phyloP scores from a whole-genome alignment of 2,329 filamentous ascomycete species.

The Monilinia fructigena region DNA sequence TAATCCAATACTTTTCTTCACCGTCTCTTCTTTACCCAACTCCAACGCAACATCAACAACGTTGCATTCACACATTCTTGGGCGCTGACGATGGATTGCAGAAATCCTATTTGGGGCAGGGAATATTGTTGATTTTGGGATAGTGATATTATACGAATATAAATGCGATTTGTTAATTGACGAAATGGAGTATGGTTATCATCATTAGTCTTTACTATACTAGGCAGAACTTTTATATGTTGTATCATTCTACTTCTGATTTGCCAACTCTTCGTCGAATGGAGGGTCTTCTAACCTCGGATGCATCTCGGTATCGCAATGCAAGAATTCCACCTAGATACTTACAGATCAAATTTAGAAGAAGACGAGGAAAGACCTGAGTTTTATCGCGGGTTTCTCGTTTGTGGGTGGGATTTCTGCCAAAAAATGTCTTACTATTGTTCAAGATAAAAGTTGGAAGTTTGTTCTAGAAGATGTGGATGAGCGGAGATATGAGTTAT shows the following conservation, averaged over 20 bases:
- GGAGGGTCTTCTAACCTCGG: background rate
- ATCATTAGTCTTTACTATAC: background rate
- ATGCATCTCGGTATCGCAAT: slow-evolving; percentile 4
- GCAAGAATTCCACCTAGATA: background rate
- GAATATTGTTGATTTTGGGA: too few species aligned
- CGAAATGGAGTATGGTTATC: background rate
- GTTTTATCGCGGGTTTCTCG: slow-evolving; percentile 16
- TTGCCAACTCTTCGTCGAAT: background rate
- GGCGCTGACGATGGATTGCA: background rate
- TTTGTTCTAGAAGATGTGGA: slow-evolving; percentile 12
- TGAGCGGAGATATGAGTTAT: background rate
- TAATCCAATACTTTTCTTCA: slow-evolving; percentile 9
- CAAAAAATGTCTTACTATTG: background rate
- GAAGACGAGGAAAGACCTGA: background rate
- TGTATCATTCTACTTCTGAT: background rate
- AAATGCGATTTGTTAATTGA: slow-evolving; percentile 10
- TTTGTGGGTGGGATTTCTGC: background rate
- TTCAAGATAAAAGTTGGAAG: background rate
- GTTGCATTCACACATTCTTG: slow-evolving; percentile 7
- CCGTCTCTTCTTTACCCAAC: slow-evolving; percentile 1
- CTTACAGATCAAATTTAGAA: background rate
- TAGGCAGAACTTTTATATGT: slow-evolving; percentile 9
- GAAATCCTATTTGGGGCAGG: background rate
- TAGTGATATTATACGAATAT: background rate
- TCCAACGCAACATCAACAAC: slow-evolving; percentile 9